Evolutionary conservation across 2,329 filamentous ascomycete genomes (phyloP).

Genomic region (Claviceps citrina): DNA sequence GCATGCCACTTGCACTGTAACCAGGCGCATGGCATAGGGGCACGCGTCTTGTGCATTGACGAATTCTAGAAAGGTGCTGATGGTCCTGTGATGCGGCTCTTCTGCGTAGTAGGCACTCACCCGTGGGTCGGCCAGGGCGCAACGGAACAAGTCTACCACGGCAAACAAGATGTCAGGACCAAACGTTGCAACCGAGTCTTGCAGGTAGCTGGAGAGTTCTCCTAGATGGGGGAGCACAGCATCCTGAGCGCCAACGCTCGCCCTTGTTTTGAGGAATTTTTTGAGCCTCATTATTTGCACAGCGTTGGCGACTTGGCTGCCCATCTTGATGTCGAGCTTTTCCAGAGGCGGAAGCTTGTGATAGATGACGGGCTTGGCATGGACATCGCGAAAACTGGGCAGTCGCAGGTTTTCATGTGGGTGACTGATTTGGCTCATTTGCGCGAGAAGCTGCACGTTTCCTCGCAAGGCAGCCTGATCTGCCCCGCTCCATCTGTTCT

Average conservation of each 20-base stretch:
- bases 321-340: conserved; percentile 71
- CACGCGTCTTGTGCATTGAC: conserved; percentile 42
- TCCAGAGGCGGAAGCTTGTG: conserved; percentile 66
- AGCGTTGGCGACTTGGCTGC: conserved; percentile 36
- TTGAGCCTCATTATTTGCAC: conserved; percentile 48
- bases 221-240: conserved; percentile 56
- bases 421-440: conserved; percentile 57
- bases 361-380: conserved; percentile 55
- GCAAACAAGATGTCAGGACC: conserved; percentile 57
- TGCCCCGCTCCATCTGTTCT: conserved; percentile 69
- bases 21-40: conserved; percentile 70
- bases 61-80: conserved; percentile 43
- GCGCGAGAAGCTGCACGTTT: conserved; percentile 58
- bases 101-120: conserved; percentile 73
- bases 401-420: conserved; percentile 57
- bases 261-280: conserved; percentile 52
- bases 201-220: conserved; percentile 47
- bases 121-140: conserved; percentile 60
- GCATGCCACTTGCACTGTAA: conserved; percentile 68
- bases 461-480: conserved; percentile 51
- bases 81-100: conserved; percentile 49
- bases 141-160: conserved; percentile 69
- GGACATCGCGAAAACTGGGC: conserved; percentile 50
- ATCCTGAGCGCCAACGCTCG: conserved; percentile 43
- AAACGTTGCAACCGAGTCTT: conserved; percentile 36